Evolutionary conservation across 345 rosid genomes (phyloP).

Genomic region (Murraya koenigii): DNA sequence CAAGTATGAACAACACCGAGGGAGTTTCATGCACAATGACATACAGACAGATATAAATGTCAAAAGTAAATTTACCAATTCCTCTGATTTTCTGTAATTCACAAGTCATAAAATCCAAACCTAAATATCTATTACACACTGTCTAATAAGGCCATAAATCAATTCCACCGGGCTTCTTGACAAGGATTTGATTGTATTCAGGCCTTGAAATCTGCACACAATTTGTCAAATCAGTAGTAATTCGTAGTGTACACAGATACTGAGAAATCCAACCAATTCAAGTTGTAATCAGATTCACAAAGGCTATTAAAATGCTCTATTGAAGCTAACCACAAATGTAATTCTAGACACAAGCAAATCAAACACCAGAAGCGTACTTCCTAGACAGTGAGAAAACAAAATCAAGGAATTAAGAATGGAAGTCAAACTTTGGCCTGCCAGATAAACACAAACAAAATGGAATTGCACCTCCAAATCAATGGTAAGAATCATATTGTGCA

Average conservation of each 20-base stretch:
- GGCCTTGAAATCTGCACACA: constrained; percentile 54
- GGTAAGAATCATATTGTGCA: background rate
- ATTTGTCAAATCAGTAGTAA: background rate
- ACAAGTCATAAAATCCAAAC: background rate
- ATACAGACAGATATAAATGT: background rate
- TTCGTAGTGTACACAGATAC: background rate
- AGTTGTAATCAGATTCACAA: background rate
- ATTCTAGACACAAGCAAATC: background rate
- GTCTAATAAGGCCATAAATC: constrained; percentile 50
- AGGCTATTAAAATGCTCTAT: background rate
- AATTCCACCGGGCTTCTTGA: constrained; percentile 59
- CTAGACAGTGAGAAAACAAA: background rate
- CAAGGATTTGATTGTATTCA: constrained; percentile 62
- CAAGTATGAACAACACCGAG: background rate
- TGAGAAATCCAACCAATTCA: background rate
- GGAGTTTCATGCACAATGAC: background rate
- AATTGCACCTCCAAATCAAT: background rate
- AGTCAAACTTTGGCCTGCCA: too few species aligned
- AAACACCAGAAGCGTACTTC: background rate
- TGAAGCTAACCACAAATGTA: background rate
- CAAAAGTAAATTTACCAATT: background rate
- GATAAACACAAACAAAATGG: background rate
- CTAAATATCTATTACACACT: too few species aligned
- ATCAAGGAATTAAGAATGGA: background rate
- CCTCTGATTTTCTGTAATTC: background rate